Evolutionary conservation across 176 grass and related monocot genomes (phyloP), one percentile per base, ranked within the genome.

Genomic region (Oryza longistaminata): DNA sequence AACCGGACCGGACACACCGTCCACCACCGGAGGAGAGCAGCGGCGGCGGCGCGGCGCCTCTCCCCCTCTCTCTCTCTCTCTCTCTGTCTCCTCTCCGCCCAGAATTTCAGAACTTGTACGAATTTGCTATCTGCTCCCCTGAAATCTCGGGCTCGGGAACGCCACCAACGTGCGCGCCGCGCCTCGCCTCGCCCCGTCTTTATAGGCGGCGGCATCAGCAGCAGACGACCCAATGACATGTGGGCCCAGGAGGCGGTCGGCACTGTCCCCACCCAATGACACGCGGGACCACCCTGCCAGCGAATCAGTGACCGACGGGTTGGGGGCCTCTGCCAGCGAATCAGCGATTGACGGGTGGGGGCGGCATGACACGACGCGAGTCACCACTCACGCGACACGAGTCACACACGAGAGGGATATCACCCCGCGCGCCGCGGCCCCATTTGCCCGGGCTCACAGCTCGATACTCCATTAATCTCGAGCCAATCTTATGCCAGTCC

Each of bases 91-190:
- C 34, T 37, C 35, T 37, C 35, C 22, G 1, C 39, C 11, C 0
- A 10, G 9, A 43, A 10, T 68, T 14, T 68, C 39, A 40, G 39
- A 40, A 40, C 1, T 40, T 40, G 7, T 40, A 6, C 6, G 1
- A 8, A 7, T 40, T 8, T 40, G 7, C 43, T 66, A 3, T 29
- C 26, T 50, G 6, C 31, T 5, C 66, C 29, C 76, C 76, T 22
- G 9, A 21, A 80, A 73, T 80, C 13, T 21, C 31, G 76, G 43
- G 29, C 52, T 71, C n/a, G 66, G 50, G 79, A 88, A 64, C 1
- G 72, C 71, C 22, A 42, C 71, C 64, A 82, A 76, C 71, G 64
- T 48, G 85, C 71, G 85, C 71, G 48, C 62, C 5, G 16, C 19
- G 1, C 7, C 58, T 1, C 34, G 34, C 4, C 34, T 35, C 34